Evolutionary conservation across 805 yeast genomes (phyloP).

Genomic region (Candida incommunis): DNA sequence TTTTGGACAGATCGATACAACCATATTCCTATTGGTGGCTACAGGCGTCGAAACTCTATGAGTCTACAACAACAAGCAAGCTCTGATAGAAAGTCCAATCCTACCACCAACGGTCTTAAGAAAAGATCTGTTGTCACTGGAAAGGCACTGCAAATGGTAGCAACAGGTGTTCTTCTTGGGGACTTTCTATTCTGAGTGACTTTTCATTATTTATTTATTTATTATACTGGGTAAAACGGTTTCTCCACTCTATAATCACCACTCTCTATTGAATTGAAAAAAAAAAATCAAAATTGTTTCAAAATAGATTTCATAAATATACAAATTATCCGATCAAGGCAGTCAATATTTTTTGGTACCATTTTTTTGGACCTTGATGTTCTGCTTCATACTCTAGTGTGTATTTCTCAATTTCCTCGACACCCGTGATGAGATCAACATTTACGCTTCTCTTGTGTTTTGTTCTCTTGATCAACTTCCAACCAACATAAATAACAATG

Average conservation of each 20-base stretch:
- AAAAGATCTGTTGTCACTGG: conserved; percentile 12
- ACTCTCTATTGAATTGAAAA: not conserved
- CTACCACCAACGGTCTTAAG: conserved; percentile 4
- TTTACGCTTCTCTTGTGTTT: conserved; percentile 31
- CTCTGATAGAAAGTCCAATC: not conserved
- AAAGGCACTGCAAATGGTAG: conserved; percentile 11
- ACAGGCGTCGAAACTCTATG: conserved; percentile 7
- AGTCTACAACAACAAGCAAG: not conserved
- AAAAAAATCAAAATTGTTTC: too few species aligned
- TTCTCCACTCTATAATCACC: not conserved
- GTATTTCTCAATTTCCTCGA: conserved; percentile 45
- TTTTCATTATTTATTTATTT: not conserved
- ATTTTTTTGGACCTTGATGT: not conserved
- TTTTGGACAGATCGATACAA: conserved; percentile 7
- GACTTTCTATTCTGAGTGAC: not conserved
- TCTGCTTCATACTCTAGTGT: not conserved
- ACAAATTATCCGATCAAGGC: too few species aligned
- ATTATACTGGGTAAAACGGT: not conserved
- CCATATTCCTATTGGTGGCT: conserved; percentile 13
- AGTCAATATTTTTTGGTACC: not conserved
- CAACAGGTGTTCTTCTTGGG: not conserved
- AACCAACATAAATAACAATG: conserved; percentile 31
- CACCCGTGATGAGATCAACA: conserved; percentile 40
- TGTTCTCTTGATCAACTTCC: conserved; percentile 40
- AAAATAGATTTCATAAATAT: too few species aligned